Percentiles rank a stretch among this genome's conserved stretches.
phyloP scores from a whole-genome alignment of 345 rosid genomes.

The Theobroma cacao region DNA sequence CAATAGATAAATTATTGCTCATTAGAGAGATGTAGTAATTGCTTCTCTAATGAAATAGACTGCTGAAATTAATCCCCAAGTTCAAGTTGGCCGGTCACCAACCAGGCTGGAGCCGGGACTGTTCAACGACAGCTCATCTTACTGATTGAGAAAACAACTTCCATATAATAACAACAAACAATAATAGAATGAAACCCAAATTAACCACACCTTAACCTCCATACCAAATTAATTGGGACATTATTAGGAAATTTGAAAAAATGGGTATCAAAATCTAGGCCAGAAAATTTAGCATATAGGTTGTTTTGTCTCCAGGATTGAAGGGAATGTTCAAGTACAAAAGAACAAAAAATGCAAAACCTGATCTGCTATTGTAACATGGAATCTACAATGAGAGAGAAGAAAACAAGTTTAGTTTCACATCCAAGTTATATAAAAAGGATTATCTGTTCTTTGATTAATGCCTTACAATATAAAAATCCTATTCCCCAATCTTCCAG shows the following conservation, averaged over 20 bases:
- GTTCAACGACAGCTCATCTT: background rate
- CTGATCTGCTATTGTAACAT: background rate
- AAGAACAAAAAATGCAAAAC: background rate
- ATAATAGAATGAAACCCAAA: background rate
- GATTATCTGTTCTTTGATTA: background rate
- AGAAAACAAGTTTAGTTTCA: background rate
- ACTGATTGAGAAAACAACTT: background rate
- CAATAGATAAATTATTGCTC: too few relatives aligned
- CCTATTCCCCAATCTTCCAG: background rate
- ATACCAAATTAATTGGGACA: background rate
- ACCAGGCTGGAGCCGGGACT: background rate
- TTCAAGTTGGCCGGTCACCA: constrained; percentile 9
- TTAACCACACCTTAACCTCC: background rate
- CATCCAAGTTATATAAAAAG: background rate
- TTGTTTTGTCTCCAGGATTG: background rate
- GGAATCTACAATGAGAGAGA: background rate
- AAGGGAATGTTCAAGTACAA: background rate
- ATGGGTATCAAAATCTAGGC: too few relatives aligned
- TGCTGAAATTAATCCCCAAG: background rate
- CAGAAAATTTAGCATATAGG: too few relatives aligned
- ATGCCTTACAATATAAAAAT: background rate
- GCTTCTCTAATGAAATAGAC: background rate
- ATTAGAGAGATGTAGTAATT: background rate
- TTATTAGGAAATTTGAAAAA: background rate
- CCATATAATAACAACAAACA: background rate